Conservation (phyloP, 208 protist genomes). For the Naegleria lovaniensis region DNA sequence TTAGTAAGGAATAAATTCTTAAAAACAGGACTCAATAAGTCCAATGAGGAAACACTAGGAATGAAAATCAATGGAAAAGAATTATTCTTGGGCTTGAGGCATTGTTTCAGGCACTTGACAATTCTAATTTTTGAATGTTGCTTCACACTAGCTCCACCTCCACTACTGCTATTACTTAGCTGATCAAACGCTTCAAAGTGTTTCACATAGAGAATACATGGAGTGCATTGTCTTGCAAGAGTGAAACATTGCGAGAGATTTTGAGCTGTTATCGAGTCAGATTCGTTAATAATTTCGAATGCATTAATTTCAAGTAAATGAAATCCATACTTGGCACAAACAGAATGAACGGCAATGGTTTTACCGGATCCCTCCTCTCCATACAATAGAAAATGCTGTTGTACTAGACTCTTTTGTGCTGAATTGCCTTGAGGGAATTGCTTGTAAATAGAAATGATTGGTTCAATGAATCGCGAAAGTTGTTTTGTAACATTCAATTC, state of each 20-base stretch:
- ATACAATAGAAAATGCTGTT: background rate
- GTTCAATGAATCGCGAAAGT: background rate
- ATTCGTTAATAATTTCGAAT: background rate
- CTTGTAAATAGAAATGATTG: background rate
- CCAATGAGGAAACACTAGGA: background rate
- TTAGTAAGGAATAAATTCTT: background rate
- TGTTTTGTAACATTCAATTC: background rate
- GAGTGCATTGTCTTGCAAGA: background rate
- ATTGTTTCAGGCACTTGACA: background rate
- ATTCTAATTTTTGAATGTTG: constrained; percentile 1
- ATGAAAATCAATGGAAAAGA: background rate
- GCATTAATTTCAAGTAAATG: background rate
- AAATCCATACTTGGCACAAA: background rate
- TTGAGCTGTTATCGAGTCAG: background rate
- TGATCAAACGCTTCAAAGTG: constrained; percentile 16
- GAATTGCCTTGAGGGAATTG: background rate
- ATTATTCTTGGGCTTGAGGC: background rate
- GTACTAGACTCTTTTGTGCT: background rate
- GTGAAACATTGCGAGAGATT: background rate
- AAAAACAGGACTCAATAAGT: background rate
- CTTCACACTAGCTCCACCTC: background rate
- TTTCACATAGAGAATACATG: background rate
- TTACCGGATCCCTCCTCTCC: background rate
- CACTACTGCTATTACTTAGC: background rate
- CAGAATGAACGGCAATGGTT: background rate